phyloP scores from a whole-genome alignment of 805 yeast species.

The Metschnikowia aberdeeniae region DNA sequence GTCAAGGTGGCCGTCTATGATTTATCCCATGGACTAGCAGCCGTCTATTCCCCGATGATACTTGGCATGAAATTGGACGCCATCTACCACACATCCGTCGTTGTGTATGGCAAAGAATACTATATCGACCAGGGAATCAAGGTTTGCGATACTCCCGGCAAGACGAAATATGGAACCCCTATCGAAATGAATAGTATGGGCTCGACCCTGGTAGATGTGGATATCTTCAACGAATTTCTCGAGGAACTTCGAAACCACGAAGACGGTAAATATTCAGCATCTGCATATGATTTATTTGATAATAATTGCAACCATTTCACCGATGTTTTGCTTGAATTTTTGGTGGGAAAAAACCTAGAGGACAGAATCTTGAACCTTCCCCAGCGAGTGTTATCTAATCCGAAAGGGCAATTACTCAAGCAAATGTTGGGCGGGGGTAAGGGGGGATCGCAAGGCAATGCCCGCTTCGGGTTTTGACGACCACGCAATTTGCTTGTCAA shows the following conservation, averaged over 20 bases:
- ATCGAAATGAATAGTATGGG: slow-evolving; percentile 52
- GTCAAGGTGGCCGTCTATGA: slow-evolving; percentile 62
- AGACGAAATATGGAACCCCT: slow-evolving; percentile 58
- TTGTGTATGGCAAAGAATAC: slow-evolving; percentile 50
- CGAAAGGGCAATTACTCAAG: slow-evolving; percentile 32
- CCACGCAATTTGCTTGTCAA: neutral
- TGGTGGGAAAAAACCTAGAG: slow-evolving; percentile 55
- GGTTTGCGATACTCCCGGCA: slow-evolving; percentile 40
- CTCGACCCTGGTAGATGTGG: slow-evolving; percentile 46
- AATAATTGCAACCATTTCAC: slow-evolving; percentile 71
- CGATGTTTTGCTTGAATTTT: slow-evolving; percentile 51
- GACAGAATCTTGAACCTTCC: slow-evolving; percentile 51
- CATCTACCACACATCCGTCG: slow-evolving; percentile 62
- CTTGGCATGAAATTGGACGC: slow-evolving; percentile 58
- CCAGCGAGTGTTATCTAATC: slow-evolving; percentile 40
- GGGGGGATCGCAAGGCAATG: slow-evolving; percentile 14
- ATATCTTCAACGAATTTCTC: slow-evolving; percentile 50
- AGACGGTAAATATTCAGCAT: slow-evolving; percentile 41
- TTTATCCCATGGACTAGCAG: slow-evolving; percentile 59
- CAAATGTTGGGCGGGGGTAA: slow-evolving; percentile 29
- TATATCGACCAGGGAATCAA: slow-evolving; percentile 60
- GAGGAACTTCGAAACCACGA: slow-evolving; percentile 42
- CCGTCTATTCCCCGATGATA: slow-evolving; percentile 43
- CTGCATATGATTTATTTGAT: slow-evolving; percentile 51
- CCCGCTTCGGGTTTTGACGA: slow-evolving; percentile 12